Evolutionary conservation across 139 green algal genomes (phyloP).

Genomic region (Nannochloris sp.): DNA sequence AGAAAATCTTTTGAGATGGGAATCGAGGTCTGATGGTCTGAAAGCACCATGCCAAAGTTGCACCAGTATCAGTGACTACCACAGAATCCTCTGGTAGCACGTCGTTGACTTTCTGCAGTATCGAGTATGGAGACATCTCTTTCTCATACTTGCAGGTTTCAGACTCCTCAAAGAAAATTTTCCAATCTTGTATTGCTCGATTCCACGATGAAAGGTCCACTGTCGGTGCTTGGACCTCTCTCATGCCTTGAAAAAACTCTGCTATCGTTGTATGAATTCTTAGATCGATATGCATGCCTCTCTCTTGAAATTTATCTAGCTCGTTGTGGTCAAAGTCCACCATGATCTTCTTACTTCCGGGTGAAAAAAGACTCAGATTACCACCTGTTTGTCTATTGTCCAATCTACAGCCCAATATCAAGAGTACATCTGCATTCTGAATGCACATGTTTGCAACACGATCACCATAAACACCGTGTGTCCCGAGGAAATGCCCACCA

Average conservation of each 20-base stretch:
- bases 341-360: background rate
- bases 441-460: background rate
- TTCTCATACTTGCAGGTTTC: background rate
- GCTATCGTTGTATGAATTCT: background rate
- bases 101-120: background rate
- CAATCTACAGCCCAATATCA: conserved; percentile 1
- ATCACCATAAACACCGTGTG: background rate
- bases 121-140: background rate
- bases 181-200: background rate
- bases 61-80: background rate
- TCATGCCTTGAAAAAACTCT: background rate
- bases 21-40: conserved; percentile 1
- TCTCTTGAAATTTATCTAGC: background rate
- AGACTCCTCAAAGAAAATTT: background rate
- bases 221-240: background rate
- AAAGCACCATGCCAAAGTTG: conserved; percentile 4
- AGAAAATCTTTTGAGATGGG: background rate
- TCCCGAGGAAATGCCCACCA: background rate
- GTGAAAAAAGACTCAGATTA: background rate
- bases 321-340: background rate
- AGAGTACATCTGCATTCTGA: background rate
- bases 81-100: conserved; percentile 1
- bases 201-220: background rate
- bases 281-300: background rate
- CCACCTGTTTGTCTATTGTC: conserved; percentile 2